Base-by-base conservation (phyloP, 2,329 filamentous ascomycete genomes). In the Apiospora sp. region DNA sequence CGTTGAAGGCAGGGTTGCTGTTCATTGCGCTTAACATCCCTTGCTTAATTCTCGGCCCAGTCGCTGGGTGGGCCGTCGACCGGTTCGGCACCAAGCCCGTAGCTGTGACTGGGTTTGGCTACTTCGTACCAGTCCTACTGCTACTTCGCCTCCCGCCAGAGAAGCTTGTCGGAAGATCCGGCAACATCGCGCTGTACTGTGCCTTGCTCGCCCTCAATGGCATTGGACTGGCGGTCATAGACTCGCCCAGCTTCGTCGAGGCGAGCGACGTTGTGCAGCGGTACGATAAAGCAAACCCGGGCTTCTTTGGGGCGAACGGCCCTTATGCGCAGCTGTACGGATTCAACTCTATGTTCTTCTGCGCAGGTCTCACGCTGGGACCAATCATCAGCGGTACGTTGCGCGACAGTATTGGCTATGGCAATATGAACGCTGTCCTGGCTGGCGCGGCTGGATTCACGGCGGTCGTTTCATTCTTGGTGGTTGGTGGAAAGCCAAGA, bases 311-410 rank as follows among this genome's bases (percentile, higher is more conserved):
- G 0, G 80, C 83, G 0, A 83, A 87, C 5, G 88, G 88, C 0
- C 90, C 90, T 0, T 92, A 92, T 77, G 90, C 90, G 1, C 91
- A 92, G 79, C 83, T 92, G 0, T 93, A 92, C 78, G 90, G 88
- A 3, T 82, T 92, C 73, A 91, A 89, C 76, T 89, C 87, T n/a
- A 87, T 92, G 84, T 85, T 90, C 0, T 92, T 91, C 79, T 88
- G 87, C 73, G 81, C 84, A 0, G 91, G 91, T 0, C 80, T 92
- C 70, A 87, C 90, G 0, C 71, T 91, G 7, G 91, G 91, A 0
- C 91, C 91, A 0, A 78, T 91, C 19, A 79, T 90, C 69, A 87
- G 86, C 10, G 90, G 90, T 0, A 78, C 77, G 13, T 75, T 91
- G 75, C 87, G 85, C 75, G 84, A 88, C 54, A 78, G 73, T 0